Conservation (phyloP, 2,329 filamentous ascomycete genomes). For the Scedosporium minutisporum region DNA sequence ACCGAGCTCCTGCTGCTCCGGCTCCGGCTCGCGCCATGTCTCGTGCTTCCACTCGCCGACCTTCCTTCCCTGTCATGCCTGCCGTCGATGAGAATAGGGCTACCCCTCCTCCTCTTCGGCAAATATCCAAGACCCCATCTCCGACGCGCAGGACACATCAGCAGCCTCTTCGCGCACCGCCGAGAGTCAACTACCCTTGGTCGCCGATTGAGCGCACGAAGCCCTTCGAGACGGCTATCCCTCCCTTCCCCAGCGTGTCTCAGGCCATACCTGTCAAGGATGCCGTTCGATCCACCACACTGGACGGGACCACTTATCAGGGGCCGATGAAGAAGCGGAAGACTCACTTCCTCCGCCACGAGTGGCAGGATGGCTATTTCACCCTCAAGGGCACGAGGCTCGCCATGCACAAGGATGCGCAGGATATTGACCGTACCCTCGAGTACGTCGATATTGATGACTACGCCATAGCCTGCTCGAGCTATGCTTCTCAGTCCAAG, state of each 20-base stretch:
- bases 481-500: constrained; percentile 65
- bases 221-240: constrained; percentile 35
- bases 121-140: constrained; percentile 18
- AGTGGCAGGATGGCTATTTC: constrained; percentile 90
- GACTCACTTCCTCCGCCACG: constrained; percentile 77
- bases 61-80: constrained; percentile 59
- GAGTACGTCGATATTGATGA: constrained; percentile 82
- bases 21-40: constrained; percentile 36
- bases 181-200: constrained; percentile 47
- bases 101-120: constrained; percentile 18
- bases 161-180: constrained; percentile 39
- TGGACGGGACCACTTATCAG: constrained; percentile 54
- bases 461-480: constrained; percentile 79
- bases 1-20: constrained; percentile 32
- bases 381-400: constrained; percentile 68
- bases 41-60: constrained; percentile 50
- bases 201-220: constrained; percentile 35
- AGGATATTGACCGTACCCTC: constrained; percentile 45
- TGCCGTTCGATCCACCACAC: constrained; percentile 13
- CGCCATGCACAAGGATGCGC: constrained; percentile 62
- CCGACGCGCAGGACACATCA: constrained; percentile 24
- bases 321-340: constrained; percentile 94
- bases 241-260: constrained; percentile 18
- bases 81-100: constrained; percentile 57
- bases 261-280: constrained; percentile 13